Conservation (phyloP, 345 rosid genomes). For the Brassica incana region DNA sequence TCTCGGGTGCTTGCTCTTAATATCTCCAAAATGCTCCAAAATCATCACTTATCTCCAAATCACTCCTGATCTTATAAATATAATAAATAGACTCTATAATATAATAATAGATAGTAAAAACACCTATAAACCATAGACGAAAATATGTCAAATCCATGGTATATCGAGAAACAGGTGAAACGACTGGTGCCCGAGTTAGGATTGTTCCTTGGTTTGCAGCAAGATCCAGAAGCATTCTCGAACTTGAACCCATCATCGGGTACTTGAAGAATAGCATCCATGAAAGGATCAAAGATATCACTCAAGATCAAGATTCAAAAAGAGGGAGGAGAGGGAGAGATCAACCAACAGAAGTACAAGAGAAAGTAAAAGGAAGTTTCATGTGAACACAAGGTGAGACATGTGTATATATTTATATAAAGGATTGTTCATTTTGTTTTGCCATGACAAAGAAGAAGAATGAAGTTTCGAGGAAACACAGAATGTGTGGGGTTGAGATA, state of each 20-base stretch:
- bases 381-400: slow-evolving; percentile 22
- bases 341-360: slow-evolving; percentile 17
- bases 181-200: slow-evolving; percentile 7
- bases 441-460: background rate
- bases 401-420: background rate
- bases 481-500: slow-evolving; percentile 22
- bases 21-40: no score
- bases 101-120: no score
- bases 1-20: no score
- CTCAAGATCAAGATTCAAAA: background rate
- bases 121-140: no score
- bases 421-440: background rate
- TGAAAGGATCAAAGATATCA: slow-evolving; percentile 4
- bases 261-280: slow-evolving; percentile 37
- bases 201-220: slow-evolving; percentile 32
- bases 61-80: no score
- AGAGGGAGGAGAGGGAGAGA: background rate
- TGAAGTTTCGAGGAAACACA: slow-evolving; percentile 33
- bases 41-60: no score
- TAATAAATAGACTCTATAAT: no score
- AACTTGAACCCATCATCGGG: slow-evolving; percentile 24
- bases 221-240: slow-evolving; percentile 28
- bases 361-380: slow-evolving; percentile 9
- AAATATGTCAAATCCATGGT: no score
- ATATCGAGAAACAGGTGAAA: background rate